Conservation (phyloP, 139 green algal species). For the Choricystis sp. region DNA sequence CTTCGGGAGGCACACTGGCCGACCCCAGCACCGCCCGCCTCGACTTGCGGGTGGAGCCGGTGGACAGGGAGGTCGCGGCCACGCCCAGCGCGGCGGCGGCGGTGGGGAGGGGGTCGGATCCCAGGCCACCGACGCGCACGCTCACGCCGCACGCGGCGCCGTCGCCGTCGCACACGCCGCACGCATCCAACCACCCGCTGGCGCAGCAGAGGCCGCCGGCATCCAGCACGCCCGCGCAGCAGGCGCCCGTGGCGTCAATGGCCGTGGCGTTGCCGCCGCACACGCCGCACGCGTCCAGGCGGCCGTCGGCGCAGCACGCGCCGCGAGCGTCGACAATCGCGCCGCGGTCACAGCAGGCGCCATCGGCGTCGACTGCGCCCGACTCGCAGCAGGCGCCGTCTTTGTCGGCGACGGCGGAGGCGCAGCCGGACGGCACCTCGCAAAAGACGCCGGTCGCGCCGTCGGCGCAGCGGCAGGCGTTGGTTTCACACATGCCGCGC, state of each 20-base stretch:
- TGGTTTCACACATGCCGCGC: conserved; percentile 12
- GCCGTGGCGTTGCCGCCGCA: conserved; percentile 21
- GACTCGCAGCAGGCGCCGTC: conserved; percentile 8
- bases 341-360: conserved; percentile 18
- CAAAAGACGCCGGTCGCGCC: conserved; percentile 13
- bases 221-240: conserved; percentile 17
- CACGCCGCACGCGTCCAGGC: conserved; percentile 27
- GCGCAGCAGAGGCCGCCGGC: conserved; percentile 29
- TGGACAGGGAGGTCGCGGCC: neutral
- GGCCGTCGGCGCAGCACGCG: conserved; percentile 16
- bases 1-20: too few species aligned
- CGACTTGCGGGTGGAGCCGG: too few species aligned
- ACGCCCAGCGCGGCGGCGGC: neutral
- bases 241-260: conserved; percentile 21
- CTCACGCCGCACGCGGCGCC: neutral
- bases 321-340: conserved; percentile 9
- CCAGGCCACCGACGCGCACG: neutral
- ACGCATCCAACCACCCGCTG: conserved; percentile 2
- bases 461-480: conserved; percentile 12
- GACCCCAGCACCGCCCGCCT: too few species aligned
- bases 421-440: conserved; percentile 6
- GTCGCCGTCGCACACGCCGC: neutral
- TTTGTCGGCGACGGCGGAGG: neutral
- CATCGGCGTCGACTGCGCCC: conserved; percentile 10
- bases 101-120: neutral